Evolutionary conservation across 768 basidiomycete genomes (phyloP).

Genomic region (Suillus cothurnatus): DNA sequence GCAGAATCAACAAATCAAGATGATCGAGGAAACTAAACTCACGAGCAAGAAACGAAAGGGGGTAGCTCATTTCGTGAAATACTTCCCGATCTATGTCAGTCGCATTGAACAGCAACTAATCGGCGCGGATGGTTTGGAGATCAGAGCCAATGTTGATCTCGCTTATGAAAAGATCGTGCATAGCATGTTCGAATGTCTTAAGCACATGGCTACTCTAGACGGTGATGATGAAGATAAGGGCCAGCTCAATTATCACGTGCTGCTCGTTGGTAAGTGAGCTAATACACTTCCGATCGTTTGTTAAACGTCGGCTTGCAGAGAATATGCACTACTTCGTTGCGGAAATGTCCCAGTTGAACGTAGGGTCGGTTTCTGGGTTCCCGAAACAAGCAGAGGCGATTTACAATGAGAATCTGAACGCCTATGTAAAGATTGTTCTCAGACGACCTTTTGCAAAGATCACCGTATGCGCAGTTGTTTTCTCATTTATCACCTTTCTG

Average conservation of each 20-base stretch:
- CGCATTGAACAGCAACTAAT: slow-evolving; percentile 85
- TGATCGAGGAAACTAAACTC: slow-evolving; percentile 88
- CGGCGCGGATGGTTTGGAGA: slow-evolving; percentile 73
- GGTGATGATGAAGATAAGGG: slow-evolving; percentile 95
- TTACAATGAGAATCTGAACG: slow-evolving; percentile 86
- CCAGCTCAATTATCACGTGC: slow-evolving; percentile 94
- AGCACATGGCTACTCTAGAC: slow-evolving; percentile 95
- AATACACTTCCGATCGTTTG: neutral
- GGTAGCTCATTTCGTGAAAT: slow-evolving; percentile 87
- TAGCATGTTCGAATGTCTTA: slow-evolving; percentile 89
- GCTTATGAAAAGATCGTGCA: slow-evolving; percentile 90
- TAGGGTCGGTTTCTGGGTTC: slow-evolving; percentile 63
- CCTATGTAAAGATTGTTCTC: slow-evolving; percentile 87
- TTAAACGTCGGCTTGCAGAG: slow-evolving; percentile 49
- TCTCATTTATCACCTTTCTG: neutral
- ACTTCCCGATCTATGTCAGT: slow-evolving; percentile 87
- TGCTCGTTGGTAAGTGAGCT: slow-evolving; percentile 77
- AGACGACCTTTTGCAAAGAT: slow-evolving; percentile 85
- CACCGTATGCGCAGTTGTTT: slow-evolving; percentile 56
- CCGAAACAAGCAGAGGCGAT: slow-evolving; percentile 74
- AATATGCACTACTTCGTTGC: slow-evolving; percentile 96
- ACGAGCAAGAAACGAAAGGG: slow-evolving; percentile 93
- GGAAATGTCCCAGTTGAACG: slow-evolving; percentile 73
- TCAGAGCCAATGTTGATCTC: slow-evolving; percentile 73
- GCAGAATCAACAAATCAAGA: slow-evolving; percentile 84